A percentile compares a stretch with the other conserved stretches of the same genome.
These are phyloP conservation scores for Rubia tinctorum DNA, from an alignment of 305 asterid species.

Conservation along the genomic window DNA sequence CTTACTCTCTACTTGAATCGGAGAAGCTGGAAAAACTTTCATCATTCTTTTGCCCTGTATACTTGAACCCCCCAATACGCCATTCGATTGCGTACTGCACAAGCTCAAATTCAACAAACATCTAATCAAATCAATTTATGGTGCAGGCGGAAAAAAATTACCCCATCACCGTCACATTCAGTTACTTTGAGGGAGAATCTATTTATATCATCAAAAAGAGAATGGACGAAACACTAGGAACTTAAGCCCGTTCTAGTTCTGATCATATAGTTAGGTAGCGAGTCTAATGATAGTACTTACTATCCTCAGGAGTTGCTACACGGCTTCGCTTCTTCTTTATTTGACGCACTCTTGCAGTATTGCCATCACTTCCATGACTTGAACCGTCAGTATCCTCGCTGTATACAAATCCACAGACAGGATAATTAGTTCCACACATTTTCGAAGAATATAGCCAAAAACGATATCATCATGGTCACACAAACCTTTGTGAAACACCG, in stretches of 20 bases:
- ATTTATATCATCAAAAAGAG: too few relatives aligned
- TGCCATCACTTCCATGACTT: slow-evolving; percentile 82
- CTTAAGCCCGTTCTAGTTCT: neutral
- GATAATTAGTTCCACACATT: neutral
- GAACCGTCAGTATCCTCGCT: slow-evolving; percentile 80
- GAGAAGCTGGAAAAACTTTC: too few relatives aligned
- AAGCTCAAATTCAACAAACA: too few relatives aligned
- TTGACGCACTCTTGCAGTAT: slow-evolving; percentile 52
- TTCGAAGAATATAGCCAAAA: neutral
- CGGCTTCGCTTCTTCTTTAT: slow-evolving; percentile 64
- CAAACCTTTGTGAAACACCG: slow-evolving; percentile 67
- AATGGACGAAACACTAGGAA: too few relatives aligned
- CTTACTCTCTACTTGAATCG: too few relatives aligned
- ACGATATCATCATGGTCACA: slow-evolving; percentile 14
- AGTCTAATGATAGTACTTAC: slow-evolving; percentile 31
- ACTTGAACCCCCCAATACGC: too few relatives aligned
- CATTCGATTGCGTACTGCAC: too few relatives aligned
- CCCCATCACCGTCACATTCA: too few relatives aligned
- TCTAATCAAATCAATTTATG: too few relatives aligned
- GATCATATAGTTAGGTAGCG: neutral
- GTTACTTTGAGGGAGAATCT: too few relatives aligned
- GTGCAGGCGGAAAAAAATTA: too few relatives aligned
- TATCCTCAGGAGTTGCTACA: slow-evolving; percentile 50
- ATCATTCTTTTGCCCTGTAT: too few relatives aligned
- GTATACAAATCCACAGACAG: slow-evolving; percentile 24